phyloP scores from a whole-genome alignment of 176 grass and related monocot species.

The Cenchrus americanus region DNA sequence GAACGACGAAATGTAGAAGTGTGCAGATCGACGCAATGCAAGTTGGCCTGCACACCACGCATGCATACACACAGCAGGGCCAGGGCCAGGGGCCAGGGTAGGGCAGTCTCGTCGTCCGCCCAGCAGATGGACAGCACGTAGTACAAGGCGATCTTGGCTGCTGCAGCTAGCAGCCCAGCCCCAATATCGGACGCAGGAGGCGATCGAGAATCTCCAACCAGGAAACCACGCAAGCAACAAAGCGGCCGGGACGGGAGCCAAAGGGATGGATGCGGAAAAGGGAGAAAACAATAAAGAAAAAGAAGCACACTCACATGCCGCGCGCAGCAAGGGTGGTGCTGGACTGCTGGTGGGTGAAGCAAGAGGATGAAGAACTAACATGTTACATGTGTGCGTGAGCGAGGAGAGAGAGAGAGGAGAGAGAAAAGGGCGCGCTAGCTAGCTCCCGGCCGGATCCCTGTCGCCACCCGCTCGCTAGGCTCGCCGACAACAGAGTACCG shows the following conservation, averaged over 20 bases:
- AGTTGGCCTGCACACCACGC: not conserved
- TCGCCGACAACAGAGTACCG: conserved; percentile 50
- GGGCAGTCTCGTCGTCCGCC: not conserved
- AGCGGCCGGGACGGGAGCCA: not conserved
- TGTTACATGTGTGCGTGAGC: no score
- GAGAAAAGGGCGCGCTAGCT: not conserved
- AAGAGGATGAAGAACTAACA: not conserved
- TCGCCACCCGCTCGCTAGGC: conserved; percentile 26
- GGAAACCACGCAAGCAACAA: conserved; percentile 42
- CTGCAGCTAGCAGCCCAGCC: not conserved
- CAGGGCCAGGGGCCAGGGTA: no score
- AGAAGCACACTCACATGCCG: conserved; percentile 43
- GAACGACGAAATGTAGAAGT: not conserved
- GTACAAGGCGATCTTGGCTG: conserved; percentile 27
- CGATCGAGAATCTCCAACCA: conserved; percentile 43
- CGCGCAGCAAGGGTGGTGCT: no score
- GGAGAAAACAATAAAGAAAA: conserved; percentile 13
- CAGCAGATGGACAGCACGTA: not conserved
- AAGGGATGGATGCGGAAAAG: not conserved
- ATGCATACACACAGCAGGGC: not conserved
- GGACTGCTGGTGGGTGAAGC: not conserved
- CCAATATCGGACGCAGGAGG: conserved; percentile 29
- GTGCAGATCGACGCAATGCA: not conserved
- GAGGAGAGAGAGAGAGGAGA: not conserved
- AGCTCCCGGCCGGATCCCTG: conserved; percentile 42